Conservation (phyloP, 1,139 yeast genomes). For the Debaryomycetaceae sp. region DNA sequence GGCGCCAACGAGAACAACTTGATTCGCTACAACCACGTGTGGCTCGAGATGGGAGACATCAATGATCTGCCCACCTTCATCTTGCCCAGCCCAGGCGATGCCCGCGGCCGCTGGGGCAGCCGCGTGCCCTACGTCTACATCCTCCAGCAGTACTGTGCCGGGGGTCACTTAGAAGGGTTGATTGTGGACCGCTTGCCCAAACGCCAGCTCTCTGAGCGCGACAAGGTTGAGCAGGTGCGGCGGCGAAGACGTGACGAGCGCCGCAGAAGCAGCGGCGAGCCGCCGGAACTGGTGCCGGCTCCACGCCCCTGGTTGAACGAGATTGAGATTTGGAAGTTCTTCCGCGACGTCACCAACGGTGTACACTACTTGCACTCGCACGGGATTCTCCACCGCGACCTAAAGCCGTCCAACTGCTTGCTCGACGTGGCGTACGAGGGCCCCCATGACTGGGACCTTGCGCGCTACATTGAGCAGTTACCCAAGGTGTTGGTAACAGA, state of each 20-base stretch:
- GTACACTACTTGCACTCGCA: slow-evolving; percentile 66
- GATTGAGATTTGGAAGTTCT: slow-evolving; percentile 54
- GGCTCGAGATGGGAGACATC: slow-evolving; percentile 74
- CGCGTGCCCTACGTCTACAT: slow-evolving; percentile 78
- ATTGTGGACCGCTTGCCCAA: slow-evolving; percentile 31
- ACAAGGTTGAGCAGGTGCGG: slow-evolving; percentile 23
- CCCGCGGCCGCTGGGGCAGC: slow-evolving; percentile 26
- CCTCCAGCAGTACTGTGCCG: slow-evolving; percentile 81
- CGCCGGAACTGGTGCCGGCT: background rate
- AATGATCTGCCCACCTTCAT: slow-evolving; percentile 38
- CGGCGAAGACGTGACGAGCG: slow-evolving; percentile 11
- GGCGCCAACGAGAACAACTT: slow-evolving; percentile 52
- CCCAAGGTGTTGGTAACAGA: slow-evolving; percentile 80
- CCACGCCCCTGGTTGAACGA: slow-evolving; percentile 23
- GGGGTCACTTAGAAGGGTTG: slow-evolving; percentile 78
- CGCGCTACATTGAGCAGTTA: slow-evolving; percentile 25
- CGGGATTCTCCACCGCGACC: slow-evolving; percentile 78
- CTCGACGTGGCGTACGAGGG: slow-evolving; percentile 36
- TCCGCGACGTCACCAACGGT: slow-evolving; percentile 65
- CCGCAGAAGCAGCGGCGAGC: slow-evolving; percentile 6
- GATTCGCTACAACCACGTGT: slow-evolving; percentile 84
- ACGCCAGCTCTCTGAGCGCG: slow-evolving; percentile 20
- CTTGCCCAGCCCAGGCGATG: slow-evolving; percentile 19
- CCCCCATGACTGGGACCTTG: slow-evolving; percentile 13
- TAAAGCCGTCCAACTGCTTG: slow-evolving; percentile 84